Evolutionary conservation across 257 asterid species (phyloP).

Genomic region (Cruciata laevipes): DNA sequence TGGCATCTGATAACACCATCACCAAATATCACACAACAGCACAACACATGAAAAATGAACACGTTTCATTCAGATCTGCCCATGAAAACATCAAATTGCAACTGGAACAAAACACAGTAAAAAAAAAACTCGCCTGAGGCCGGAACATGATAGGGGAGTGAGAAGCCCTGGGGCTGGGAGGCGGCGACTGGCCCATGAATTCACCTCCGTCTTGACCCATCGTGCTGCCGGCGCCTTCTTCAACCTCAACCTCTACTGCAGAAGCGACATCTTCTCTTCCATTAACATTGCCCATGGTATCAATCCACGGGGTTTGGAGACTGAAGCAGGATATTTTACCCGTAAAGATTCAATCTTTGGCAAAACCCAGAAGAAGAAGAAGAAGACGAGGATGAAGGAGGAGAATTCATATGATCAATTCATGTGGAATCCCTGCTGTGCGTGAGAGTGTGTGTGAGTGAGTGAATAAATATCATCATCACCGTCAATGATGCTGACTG

Average conservation of each 20-base stretch:
- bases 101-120: background rate
- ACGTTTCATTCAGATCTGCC: constrained; percentile 35
- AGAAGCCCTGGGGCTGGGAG: constrained; percentile 87
- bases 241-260: constrained; percentile 40
- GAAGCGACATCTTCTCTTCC: constrained; percentile 73
- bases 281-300: constrained; percentile 73
- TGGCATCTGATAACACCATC: constrained; percentile 57
- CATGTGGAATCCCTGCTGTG: background rate
- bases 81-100: constrained; percentile 18
- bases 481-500: constrained; percentile 6
- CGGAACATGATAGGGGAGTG: constrained; percentile 80
- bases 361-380: constrained; percentile 12
- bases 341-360: background rate
- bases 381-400: background rate
- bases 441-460: background rate
- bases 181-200: constrained; percentile 79
- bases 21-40: constrained; percentile 11
- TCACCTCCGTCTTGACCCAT: constrained; percentile 22
- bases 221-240: constrained; percentile 2
- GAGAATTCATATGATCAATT: background rate
- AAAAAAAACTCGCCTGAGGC: constrained; percentile 63
- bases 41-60: background rate
- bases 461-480: constrained; percentile 5
- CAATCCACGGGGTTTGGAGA: background rate
- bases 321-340: background rate